Evolutionary conservation across 768 basidiomycete genomes (phyloP).

Genomic region (Mycena rosella): DNA sequence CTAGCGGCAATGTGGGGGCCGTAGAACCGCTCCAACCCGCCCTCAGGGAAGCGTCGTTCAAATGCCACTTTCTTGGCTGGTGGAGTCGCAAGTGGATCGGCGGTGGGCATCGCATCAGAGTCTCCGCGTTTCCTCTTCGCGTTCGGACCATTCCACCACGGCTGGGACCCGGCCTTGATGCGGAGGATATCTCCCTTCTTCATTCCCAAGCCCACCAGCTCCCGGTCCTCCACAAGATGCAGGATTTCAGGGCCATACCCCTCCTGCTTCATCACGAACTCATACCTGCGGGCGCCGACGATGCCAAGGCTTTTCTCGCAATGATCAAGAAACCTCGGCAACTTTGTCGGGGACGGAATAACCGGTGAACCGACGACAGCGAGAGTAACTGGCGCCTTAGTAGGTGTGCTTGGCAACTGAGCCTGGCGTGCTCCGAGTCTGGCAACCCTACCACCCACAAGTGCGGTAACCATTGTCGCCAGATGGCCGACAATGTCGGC

Average conservation of each 20-base stretch:
- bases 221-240: background rate
- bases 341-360: constrained; percentile 5
- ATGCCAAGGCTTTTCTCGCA: too few species aligned
- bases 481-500: constrained; percentile 10
- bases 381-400: too few species aligned
- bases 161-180: background rate
- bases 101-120: background rate
- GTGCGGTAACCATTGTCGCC: background rate
- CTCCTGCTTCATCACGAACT: background rate
- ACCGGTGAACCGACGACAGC: too few species aligned
- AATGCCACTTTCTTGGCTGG: constrained; percentile 8
- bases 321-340: constrained; percentile 1
- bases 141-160: background rate
- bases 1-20: constrained; percentile 2
- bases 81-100: background rate
- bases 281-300: background rate
- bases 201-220: background rate
- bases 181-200: background rate
- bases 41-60: constrained; percentile 1
- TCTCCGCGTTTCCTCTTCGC: constrained; percentile 20
- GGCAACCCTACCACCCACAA: too few species aligned
- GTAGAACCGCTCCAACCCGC: constrained; percentile 5
- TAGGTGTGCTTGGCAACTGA: too few species aligned
- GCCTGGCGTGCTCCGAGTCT: too few species aligned
- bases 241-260: constrained; percentile 21